These are phyloP conservation scores for Fusarium incarnatum DNA, from an alignment of 2,329 filamentous ascomycete genomes.

Conservation along the genomic window DNA sequence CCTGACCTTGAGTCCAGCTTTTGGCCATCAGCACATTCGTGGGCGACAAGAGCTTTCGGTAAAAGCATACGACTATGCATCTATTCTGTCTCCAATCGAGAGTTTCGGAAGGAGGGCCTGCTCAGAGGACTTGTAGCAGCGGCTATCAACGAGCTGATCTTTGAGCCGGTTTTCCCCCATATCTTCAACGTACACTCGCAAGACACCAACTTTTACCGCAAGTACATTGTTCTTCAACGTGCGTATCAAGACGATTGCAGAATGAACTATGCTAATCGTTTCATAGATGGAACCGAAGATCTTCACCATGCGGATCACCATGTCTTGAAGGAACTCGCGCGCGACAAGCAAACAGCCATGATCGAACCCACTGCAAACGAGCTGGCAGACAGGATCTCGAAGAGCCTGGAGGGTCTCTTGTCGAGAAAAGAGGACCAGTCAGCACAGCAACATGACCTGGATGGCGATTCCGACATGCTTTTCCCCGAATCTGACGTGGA, in stretches of 20 bases:
- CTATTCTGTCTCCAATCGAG: neutral
- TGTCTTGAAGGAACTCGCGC: neutral
- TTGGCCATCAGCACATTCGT: neutral
- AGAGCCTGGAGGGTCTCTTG: neutral
- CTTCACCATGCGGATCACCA: neutral
- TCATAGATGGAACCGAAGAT: neutral
- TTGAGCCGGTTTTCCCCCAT: neutral
- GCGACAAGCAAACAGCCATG: neutral
- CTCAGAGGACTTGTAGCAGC: neutral
- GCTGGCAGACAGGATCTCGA: neutral
- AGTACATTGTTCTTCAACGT: neutral
- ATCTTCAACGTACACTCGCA: neutral
- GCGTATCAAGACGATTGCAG: rapidly evolving
- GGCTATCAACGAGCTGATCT: neutral
- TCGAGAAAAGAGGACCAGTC: neutral
- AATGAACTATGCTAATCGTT: neutral
- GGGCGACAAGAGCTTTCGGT: neutral
- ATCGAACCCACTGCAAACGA: neutral
- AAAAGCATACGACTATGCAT: neutral
- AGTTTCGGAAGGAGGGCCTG: neutral
- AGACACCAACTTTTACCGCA: neutral
- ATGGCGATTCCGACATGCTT: neutral
- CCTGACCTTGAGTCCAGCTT: rapidly evolving
- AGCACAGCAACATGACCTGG: neutral
- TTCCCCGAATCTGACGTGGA: neutral